phyloP scores from a whole-genome alignment of 2,329 filamentous ascomycete genomes.

The Aspergillus oerlinghausenensis region DNA sequence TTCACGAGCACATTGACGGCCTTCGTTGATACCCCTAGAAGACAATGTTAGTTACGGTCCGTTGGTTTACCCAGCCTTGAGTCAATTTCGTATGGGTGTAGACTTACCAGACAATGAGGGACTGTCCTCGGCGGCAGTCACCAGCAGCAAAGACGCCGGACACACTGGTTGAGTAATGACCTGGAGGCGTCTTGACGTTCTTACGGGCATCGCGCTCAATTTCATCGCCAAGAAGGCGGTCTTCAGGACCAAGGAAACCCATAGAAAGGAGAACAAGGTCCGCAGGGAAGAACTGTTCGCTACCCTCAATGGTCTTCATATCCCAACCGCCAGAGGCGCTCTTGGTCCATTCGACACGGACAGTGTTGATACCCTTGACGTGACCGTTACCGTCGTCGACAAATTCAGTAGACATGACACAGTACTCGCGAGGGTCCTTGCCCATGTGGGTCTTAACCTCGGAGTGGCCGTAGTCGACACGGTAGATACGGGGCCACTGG shows the following conservation, averaged over 20 bases:
- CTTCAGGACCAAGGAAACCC: slow-evolving; percentile 94
- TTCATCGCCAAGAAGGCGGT: slow-evolving; percentile 76
- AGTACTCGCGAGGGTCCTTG: slow-evolving; percentile 93
- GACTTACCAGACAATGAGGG: slow-evolving; percentile 87
- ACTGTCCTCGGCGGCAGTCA: slow-evolving; percentile 92
- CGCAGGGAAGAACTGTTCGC: slow-evolving; percentile 92
- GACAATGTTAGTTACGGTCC: slow-evolving; percentile 6
- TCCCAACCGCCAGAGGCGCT: slow-evolving; percentile 87
- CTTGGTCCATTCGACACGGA: slow-evolving; percentile 95
- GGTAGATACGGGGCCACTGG: slow-evolving; percentile 96
- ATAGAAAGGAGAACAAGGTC: slow-evolving; percentile 92
- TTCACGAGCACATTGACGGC: slow-evolving; percentile 85
- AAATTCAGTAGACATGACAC: slow-evolving; percentile 97
- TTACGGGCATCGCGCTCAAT: slow-evolving; percentile 89
- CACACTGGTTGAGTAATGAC: slow-evolving; percentile 83
- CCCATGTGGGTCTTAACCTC: slow-evolving; percentile 96
- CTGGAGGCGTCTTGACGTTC: slow-evolving; percentile 90
- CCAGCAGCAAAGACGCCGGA: slow-evolving; percentile 88
- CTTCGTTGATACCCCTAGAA: slow-evolving; percentile 88
- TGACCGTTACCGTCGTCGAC: slow-evolving; percentile 81
- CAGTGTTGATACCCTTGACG: slow-evolving; percentile 93
- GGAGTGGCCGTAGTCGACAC: slow-evolving; percentile 94
- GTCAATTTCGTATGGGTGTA: not conserved
- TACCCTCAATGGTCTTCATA: slow-evolving; percentile 95
- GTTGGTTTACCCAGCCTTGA: not conserved